phyloP scores from a whole-genome alignment of 2,329 filamentous ascomycete genomes.

The Talaromyces atroroseus region DNA sequence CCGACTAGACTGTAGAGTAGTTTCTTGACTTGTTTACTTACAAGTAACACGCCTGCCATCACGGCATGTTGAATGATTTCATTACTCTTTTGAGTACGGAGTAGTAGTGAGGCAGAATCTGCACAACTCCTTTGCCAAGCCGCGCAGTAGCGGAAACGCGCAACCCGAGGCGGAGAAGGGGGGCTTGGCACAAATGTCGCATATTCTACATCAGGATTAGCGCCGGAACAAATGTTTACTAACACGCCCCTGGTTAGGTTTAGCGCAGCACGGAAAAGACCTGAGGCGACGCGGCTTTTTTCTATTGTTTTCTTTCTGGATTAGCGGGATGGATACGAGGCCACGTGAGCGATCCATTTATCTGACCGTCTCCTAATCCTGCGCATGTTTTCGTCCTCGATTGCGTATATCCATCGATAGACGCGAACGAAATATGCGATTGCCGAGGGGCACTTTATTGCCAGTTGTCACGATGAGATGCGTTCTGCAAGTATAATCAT shows the following conservation, averaged over 20 bases:
- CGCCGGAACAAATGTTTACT: not conserved
- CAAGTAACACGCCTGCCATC: too few relatives aligned
- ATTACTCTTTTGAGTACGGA: too few relatives aligned
- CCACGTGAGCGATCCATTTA: not conserved
- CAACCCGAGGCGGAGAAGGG: not conserved
- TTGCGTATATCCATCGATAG: too few relatives aligned
- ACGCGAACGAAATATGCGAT: too few relatives aligned
- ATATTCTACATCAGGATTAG: not conserved
- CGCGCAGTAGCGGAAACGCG: not conserved
- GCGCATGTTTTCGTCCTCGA: slow-evolving; percentile 28
- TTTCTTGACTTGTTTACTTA: too few relatives aligned
- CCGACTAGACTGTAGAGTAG: too few relatives aligned
- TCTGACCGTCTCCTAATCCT: too few relatives aligned
- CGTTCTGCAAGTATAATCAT: too few relatives aligned
- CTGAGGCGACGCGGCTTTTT: not conserved
- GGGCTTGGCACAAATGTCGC: not conserved
- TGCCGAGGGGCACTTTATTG: too few relatives aligned
- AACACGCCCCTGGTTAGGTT: not conserved
- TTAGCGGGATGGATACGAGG: too few relatives aligned
- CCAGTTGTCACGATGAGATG: too few relatives aligned
- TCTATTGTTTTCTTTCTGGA: not conserved
- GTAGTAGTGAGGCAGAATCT: too few relatives aligned
- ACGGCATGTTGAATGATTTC: not conserved
- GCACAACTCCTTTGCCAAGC: not conserved
- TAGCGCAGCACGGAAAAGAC: not conserved